These are phyloP conservation scores for Cyberlindnera americana DNA, from an alignment of 805 yeast genomes.

Conservation along the genomic window DNA sequence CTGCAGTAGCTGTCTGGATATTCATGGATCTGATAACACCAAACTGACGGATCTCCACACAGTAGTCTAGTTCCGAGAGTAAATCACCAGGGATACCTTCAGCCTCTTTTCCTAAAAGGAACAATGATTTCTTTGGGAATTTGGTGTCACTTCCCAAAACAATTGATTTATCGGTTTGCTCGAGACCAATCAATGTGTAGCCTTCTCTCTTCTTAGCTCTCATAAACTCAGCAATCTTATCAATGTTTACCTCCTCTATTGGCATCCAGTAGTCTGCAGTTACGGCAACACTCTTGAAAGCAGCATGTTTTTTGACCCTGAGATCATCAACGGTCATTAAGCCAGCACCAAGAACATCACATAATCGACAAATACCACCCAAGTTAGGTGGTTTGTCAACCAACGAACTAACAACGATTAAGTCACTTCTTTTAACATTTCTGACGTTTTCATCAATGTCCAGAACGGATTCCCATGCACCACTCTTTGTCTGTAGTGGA, in stretches of 20 bases:
- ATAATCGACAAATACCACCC: constrained; percentile 90
- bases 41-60: constrained; percentile 87
- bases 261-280: constrained; percentile 98
- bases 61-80: constrained; percentile 75
- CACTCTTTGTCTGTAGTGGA: constrained; percentile 82
- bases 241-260: constrained; percentile 67
- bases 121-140: constrained; percentile 77
- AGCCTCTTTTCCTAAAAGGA: constrained; percentile 80
- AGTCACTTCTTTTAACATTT: constrained; percentile 63
- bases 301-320: constrained; percentile 56
- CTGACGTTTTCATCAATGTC: constrained; percentile 48
- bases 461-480: constrained; percentile 76
- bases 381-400: constrained; percentile 92
- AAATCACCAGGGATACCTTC: constrained; percentile 90
- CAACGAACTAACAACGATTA: constrained; percentile 85
- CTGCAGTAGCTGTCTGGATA: constrained; percentile 95
- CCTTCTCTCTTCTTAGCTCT: constrained; percentile 65
- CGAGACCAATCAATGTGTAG: constrained; percentile 83
- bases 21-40: constrained; percentile 96
- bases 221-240: constrained; percentile 53
- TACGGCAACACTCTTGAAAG: constrained; percentile 84
- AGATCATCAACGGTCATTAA: constrained; percentile 72
- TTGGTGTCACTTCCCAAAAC: constrained; percentile 57
- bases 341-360: constrained; percentile 91
- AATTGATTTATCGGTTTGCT: constrained; percentile 88